A percentile compares a stretch with the other conserved stretches of the same genome.
These are phyloP conservation scores for Raddia distichophylla DNA, from an alignment of 176 grass and related monocot genomes.

Conservation along the genomic window DNA sequence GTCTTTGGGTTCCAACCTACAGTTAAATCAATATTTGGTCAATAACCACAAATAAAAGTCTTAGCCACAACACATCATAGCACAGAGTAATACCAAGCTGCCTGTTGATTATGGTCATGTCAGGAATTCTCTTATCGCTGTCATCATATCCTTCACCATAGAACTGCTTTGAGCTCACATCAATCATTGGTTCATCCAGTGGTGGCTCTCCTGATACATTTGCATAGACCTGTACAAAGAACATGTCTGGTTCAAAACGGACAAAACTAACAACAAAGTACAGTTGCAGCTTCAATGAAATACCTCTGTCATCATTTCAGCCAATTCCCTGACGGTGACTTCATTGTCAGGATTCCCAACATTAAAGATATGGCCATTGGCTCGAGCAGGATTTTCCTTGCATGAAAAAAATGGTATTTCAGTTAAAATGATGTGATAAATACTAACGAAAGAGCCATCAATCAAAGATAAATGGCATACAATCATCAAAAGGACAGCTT, in stretches of 20 bases:
- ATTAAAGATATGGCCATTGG: slow-evolving; percentile 93
- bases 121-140: slow-evolving; percentile 86
- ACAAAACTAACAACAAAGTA: neutral
- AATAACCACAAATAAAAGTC: neutral
- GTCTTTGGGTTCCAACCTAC: slow-evolving; percentile 98
- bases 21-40: slow-evolving; percentile 7
- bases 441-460: neutral
- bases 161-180: slow-evolving; percentile 84
- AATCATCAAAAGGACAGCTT: slow-evolving; percentile 97
- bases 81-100: slow-evolving; percentile 70
- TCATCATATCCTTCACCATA: slow-evolving; percentile 98
- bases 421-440: neutral
- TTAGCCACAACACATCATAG: neutral
- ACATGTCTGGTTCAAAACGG: neutral
- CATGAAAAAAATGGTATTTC: neutral
- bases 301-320: slow-evolving; percentile 94
- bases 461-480: slow-evolving; percentile 37
- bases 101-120: slow-evolving; percentile 91
- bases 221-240: slow-evolving; percentile 68
- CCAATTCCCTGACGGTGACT: slow-evolving; percentile 87
- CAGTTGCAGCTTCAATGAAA: neutral
- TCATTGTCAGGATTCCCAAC: slow-evolving; percentile 97
- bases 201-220: slow-evolving; percentile 77
- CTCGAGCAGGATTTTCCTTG: slow-evolving; percentile 85
- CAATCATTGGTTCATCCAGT: slow-evolving; percentile 69